These are phyloP conservation scores for Corylus americana DNA, from an alignment of 306 rosid species.

Conservation along the genomic window DNA sequence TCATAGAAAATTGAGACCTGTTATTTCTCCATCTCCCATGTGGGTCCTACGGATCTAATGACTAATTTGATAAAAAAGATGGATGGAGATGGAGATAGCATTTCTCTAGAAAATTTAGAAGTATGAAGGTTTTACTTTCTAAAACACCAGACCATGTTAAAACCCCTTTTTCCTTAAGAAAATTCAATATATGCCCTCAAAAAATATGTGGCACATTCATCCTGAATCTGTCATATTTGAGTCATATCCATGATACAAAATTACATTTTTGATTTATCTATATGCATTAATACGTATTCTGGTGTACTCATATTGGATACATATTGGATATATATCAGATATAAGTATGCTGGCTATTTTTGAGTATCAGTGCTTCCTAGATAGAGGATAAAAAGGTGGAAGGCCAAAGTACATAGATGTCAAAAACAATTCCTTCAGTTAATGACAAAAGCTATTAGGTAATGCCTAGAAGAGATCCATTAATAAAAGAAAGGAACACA, in stretches of 20 bases:
- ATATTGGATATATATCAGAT: not conserved
- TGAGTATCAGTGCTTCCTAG: not conserved
- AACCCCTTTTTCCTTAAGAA: not conserved
- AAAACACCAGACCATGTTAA: not conserved
- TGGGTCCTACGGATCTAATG: too few species aligned
- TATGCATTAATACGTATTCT: not conserved
- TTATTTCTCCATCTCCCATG: too few species aligned
- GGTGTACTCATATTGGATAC: not conserved
- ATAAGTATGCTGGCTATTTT: not conserved
- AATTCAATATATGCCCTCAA: not conserved
- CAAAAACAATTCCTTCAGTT: not conserved
- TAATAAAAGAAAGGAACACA: not conserved
- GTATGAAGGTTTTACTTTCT: not conserved
- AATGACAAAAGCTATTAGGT: not conserved
- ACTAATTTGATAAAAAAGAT: too few species aligned
- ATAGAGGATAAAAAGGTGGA: conserved; percentile 6
- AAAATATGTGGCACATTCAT: not conserved
- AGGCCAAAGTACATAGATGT: conserved; percentile 21
- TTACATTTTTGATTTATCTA: not conserved
- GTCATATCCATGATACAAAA: not conserved
- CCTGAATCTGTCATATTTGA: not conserved
- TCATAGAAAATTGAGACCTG: not conserved
- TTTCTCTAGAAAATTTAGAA: not conserved
- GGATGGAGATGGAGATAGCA: too few species aligned
- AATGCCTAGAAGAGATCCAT: not conserved